Conservation (phyloP, 441 rosid genomes). For the Syzygium syzygioides region DNA sequence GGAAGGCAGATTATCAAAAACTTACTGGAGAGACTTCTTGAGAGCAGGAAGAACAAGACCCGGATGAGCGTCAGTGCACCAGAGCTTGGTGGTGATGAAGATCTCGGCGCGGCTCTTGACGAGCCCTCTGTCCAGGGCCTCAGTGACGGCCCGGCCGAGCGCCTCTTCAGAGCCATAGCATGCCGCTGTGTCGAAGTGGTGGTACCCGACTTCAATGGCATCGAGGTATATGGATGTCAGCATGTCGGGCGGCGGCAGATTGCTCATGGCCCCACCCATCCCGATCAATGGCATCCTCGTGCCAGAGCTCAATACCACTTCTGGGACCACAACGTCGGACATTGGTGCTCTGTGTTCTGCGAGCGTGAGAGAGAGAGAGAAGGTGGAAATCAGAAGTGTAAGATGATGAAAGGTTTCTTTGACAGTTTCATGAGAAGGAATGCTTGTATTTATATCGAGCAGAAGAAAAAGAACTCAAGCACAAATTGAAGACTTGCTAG, state of each 20-base stretch:
- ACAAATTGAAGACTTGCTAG: not conserved
- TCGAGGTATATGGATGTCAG: not conserved
- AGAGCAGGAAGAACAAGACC: constrained; percentile 9
- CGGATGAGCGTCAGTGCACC: constrained; percentile 3
- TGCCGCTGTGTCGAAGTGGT: constrained; percentile 9
- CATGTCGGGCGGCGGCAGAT: not conserved
- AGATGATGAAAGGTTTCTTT: not conserved
- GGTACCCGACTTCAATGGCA: constrained; percentile 9
- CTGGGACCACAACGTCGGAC: not conserved
- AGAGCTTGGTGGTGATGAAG: constrained; percentile 16
- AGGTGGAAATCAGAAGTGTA: not conserved
- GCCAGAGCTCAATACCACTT: constrained; percentile 4
- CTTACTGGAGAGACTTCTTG: not conserved
- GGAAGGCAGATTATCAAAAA: not conserved
- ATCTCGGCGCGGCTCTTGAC: constrained; percentile 1
- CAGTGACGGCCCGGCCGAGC: not conserved
- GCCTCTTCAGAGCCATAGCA: constrained; percentile 10
- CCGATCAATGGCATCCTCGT: constrained; percentile 7
- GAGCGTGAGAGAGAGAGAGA: not conserved
- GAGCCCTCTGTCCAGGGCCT: constrained; percentile 1
- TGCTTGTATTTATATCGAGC: not conserved
- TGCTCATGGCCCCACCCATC: not conserved
- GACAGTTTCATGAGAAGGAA: not conserved
- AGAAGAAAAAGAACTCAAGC: not conserved
- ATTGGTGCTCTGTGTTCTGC: not conserved